These are phyloP conservation scores for Penicillium janthinellum DNA, from an alignment of 2,329 filamentous ascomycete genomes.

Conservation along the genomic window DNA sequence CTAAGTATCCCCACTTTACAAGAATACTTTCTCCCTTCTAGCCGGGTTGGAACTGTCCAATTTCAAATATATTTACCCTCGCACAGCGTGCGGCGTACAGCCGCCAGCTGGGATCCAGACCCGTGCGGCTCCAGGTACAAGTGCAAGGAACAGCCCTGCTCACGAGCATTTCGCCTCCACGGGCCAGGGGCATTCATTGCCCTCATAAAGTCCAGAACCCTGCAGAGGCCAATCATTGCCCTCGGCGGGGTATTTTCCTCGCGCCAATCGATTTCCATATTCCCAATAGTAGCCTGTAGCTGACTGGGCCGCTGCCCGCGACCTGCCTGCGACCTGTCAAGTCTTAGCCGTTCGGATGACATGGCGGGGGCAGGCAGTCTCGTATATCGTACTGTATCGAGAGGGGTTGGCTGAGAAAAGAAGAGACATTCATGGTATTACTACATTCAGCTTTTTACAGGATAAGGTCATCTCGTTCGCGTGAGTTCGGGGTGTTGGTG, in stretches of 20 bases:
- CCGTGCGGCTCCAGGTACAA: conserved; percentile 19
- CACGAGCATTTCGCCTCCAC: conserved; percentile 5
- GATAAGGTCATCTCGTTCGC: not conserved
- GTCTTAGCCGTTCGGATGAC: conserved; percentile 17
- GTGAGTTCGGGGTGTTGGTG: not conserved
- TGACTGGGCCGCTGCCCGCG: conserved; percentile 14
- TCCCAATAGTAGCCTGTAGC: conserved; percentile 23
- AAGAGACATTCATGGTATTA: not conserved
- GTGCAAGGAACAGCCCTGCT: conserved; percentile 13
- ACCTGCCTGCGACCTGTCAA: conserved; percentile 25
- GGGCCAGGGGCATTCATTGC: not conserved
- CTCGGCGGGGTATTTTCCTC: not conserved
- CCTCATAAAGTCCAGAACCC: not conserved
- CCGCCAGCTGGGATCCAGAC: not conserved
- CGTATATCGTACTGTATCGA: not conserved
- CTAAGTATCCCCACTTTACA: not conserved
- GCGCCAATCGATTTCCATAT: conserved; percentile 10
- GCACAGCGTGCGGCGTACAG: not conserved
- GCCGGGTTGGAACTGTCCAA: not conserved
- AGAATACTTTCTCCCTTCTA: not conserved
- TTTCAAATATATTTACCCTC: conserved; percentile 6
- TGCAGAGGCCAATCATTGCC: conserved; percentile 12
- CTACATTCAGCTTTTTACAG: not conserved
- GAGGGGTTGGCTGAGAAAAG: not conserved
- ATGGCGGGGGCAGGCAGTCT: conserved; percentile 2